A percentile compares a stretch with the other conserved stretches of the same genome.
phyloP scores from a whole-genome alignment of 805 yeast species.

The Candida coquimbonensis region DNA sequence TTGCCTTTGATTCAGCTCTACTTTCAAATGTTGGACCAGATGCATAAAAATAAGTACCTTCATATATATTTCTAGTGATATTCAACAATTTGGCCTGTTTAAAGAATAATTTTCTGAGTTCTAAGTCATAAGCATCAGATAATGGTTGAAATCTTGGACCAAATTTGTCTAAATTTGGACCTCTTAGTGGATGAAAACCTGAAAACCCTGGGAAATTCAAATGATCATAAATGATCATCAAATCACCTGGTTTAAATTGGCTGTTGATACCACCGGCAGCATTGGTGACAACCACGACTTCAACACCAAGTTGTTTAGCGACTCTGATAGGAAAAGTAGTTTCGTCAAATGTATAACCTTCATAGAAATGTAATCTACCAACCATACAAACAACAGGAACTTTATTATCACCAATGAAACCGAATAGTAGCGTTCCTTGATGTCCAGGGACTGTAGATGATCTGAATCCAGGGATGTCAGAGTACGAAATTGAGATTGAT shows the following conservation, averaged over 20 bases:
- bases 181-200: constrained; percentile 82
- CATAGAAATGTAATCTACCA: constrained; percentile 89
- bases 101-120: constrained; percentile 56
- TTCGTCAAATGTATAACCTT: constrained; percentile 78
- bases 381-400: constrained; percentile 90
- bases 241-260: constrained; percentile 68
- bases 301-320: constrained; percentile 55
- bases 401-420: constrained; percentile 56
- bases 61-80: constrained; percentile 57
- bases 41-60: constrained; percentile 80
- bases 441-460: constrained; percentile 87
- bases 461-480: constrained; percentile 72
- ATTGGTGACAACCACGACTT: constrained; percentile 74
- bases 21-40: constrained; percentile 94
- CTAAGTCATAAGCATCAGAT: constrained; percentile 82
- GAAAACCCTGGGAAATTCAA: constrained; percentile 86
- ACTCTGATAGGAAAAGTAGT: constrained; percentile 84
- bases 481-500: constrained; percentile 50
- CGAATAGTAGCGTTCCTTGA: constrained; percentile 75
- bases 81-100: constrained; percentile 43
- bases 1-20: constrained; percentile 82
- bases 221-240: constrained; percentile 88
- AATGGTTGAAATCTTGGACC: constrained; percentile 88
- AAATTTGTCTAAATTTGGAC: constrained; percentile 69
- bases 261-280: constrained; percentile 90